Evolutionary conservation across 805 yeast genomes (phyloP).

Genomic region (Kuraishia hungarica): DNA sequence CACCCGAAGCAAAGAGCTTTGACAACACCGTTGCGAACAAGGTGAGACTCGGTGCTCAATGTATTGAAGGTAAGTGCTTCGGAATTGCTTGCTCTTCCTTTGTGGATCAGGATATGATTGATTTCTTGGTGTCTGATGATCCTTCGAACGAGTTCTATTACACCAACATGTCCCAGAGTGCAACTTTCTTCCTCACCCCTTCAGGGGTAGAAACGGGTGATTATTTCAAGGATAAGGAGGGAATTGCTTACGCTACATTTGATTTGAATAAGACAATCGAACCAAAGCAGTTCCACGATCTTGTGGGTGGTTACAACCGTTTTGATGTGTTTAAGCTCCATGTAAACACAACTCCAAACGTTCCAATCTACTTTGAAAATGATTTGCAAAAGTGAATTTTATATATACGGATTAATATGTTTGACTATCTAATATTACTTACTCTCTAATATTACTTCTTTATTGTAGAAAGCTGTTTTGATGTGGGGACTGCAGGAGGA

Average conservation of each 20-base stretch:
- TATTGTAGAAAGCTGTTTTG: too few relatives aligned
- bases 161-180: constrained; percentile 12
- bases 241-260: constrained; percentile 17
- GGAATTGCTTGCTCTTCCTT: constrained; percentile 15
- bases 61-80: constrained; percentile 17
- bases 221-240: constrained; percentile 12
- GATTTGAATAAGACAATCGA: constrained; percentile 14
- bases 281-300: constrained; percentile 17
- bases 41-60: constrained; percentile 15
- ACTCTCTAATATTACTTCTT: too few relatives aligned
- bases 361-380: constrained; percentile 7
- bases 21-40: constrained; percentile 14
- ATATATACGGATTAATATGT: not conserved
- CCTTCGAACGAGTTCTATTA: constrained; percentile 12
- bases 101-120: constrained; percentile 11
- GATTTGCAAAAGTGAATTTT: not conserved
- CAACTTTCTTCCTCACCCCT: constrained; percentile 14
- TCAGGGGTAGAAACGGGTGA: constrained; percentile 17
- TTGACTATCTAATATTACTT: not conserved
- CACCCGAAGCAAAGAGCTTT: constrained; percentile 8
- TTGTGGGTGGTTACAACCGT: constrained; percentile 16
- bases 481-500: too few relatives aligned
- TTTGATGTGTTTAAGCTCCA: constrained; percentile 15
- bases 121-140: constrained; percentile 15
- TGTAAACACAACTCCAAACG: constrained; percentile 8